Conservation (phyloP, 305 asterid species). For the Solanum hybrid region DNA sequence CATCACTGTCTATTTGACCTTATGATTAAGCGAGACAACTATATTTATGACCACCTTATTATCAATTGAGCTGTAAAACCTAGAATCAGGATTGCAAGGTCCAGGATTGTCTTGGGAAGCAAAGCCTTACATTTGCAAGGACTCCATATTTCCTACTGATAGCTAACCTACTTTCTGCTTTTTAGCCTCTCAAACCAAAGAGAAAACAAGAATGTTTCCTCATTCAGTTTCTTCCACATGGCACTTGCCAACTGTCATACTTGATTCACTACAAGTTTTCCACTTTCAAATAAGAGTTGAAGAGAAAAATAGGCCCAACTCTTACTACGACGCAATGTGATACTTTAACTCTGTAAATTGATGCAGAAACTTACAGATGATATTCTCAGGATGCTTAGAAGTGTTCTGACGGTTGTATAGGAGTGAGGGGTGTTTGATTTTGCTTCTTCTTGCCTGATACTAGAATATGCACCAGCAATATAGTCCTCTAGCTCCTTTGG, state of each 20-base stretch:
- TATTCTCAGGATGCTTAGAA: constrained; percentile 92
- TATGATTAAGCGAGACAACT: background rate
- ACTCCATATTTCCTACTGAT: background rate
- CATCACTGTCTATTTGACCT: background rate
- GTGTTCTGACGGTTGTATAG: constrained; percentile 86
- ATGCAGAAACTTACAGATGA: constrained; percentile 62
- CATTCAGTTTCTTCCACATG: background rate
- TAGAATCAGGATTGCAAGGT: background rate
- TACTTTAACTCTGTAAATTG: background rate
- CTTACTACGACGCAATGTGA: background rate
- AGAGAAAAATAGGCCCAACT: background rate
- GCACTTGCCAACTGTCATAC: background rate
- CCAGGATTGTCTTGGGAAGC: background rate
- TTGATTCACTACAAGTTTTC: background rate
- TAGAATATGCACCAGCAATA: constrained; percentile 84
- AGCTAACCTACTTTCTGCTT: background rate
- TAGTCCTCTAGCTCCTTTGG: constrained; percentile 91
- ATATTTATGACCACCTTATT: background rate
- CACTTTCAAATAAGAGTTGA: background rate
- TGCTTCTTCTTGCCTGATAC: constrained; percentile 97
- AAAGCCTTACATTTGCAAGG: background rate
- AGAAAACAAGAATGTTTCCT: background rate
- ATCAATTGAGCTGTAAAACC: background rate
- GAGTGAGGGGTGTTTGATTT: constrained; percentile 88
- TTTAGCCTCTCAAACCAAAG: background rate